phyloP scores from a whole-genome alignment of 176 grass and related monocot genomes.

The Lolium multiflorum region DNA sequence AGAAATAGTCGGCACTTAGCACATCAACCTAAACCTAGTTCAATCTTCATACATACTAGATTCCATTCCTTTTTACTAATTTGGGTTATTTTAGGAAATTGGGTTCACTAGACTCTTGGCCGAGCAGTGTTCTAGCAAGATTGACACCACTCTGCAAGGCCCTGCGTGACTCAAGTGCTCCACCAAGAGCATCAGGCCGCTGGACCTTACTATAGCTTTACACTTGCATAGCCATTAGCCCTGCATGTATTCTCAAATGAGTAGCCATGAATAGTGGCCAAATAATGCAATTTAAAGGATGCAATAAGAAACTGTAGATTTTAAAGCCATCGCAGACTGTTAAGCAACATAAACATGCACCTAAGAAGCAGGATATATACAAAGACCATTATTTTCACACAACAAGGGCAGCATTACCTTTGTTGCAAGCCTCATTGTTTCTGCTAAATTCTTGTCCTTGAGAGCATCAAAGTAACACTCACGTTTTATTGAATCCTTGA shows the following conservation, averaged over 20 bases:
- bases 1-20: slow-evolving; percentile 30
- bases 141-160: slow-evolving; percentile 20
- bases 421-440: slow-evolving; percentile 42
- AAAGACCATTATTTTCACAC: slow-evolving; percentile 1
- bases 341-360: slow-evolving; percentile 28
- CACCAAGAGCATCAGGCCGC: slow-evolving; percentile 36
- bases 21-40: slow-evolving; percentile 32
- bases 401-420: slow-evolving; percentile 43
- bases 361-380: slow-evolving; percentile 28
- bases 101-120: neutral
- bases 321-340: slow-evolving; percentile 36
- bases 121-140: slow-evolving; percentile 36
- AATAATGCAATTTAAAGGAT: slow-evolving; percentile 5
- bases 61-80: slow-evolving; percentile 17
- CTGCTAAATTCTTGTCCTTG: slow-evolving; percentile 48
- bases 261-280: slow-evolving; percentile 1
- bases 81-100: slow-evolving; percentile 12
- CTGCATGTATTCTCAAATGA: neutral
- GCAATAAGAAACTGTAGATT: slow-evolving; percentile 16
- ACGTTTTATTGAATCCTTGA: slow-evolving; percentile 52
- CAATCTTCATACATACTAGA: slow-evolving; percentile 37
- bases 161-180: neutral
- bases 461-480: slow-evolving; percentile 59
- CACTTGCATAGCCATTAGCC: neutral
- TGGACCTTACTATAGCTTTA: neutral